Base-by-base conservation (phyloP, 805 yeast species). In the Yarrowia osloensis region DNA sequence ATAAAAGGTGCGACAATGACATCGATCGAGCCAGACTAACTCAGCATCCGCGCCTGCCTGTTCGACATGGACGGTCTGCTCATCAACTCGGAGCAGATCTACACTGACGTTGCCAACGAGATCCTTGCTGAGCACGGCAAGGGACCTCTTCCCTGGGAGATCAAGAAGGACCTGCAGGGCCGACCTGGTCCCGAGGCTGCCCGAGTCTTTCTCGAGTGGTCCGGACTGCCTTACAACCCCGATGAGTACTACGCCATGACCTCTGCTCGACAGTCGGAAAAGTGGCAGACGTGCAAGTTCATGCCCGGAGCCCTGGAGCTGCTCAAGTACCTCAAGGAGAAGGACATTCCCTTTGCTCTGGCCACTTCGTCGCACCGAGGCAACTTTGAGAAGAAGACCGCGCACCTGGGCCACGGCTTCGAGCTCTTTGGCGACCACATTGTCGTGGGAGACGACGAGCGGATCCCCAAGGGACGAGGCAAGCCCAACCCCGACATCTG, bases 401-500 rank as follows among this genome's bases (percentile, higher is more conserved):
- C 75, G 7, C 94, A 90, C 74, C 80, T 92, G 59, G 76, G 78
- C 24, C 77, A 84, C n/a, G 86, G 87, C 0, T 90, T 91, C 71
- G 82, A 82, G 1, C 74, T 83, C 35, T 95, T 95, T 73, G 81
- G 81, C 11, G 81, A 81, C 15, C 90, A 88, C 70, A 81, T 89
- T 22, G 89, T 94, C 39, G 88, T 94, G 1, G 98, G 98, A 6
- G 99, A 95, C 78, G 95, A 95, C 74, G 80, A 85, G 39, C 83
- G 96, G 50, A 86, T 95, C 67, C 90, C 94, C 1, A 81, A 80
- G 17, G 98, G 97, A 3, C 83, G 88, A 70, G 98, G 99, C 6
- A 95, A 95, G 76, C 99, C 99, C 15, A 81, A 81, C 68, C 99
- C 99, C 1, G 96, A 93, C 75, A 92, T 95, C 70, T 95, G 97